These are phyloP conservation scores for Meyerozyma carpophila DNA, from an alignment of 1,139 yeast genomes.

Conservation along the genomic window DNA sequence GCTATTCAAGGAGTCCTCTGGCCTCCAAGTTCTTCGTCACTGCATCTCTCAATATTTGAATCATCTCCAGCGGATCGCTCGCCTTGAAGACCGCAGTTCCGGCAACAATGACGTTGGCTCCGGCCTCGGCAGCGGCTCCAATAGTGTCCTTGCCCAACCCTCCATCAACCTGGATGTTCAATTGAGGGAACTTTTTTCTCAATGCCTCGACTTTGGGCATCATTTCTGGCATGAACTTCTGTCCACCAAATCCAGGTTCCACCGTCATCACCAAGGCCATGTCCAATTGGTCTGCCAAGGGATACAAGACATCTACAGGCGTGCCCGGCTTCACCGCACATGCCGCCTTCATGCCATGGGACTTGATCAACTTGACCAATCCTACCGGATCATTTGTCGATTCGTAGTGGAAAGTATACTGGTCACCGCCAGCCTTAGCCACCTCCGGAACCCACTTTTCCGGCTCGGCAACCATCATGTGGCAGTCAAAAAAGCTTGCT, in stretches of 20 bases:
- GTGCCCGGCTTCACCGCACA: conserved; percentile 95
- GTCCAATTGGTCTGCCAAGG: conserved; percentile 72
- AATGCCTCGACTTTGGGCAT: conserved; percentile 88
- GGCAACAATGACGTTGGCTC: conserved; percentile 97
- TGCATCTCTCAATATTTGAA: conserved; percentile 56
- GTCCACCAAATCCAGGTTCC: conserved; percentile 99
- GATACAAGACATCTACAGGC: conserved; percentile 76
- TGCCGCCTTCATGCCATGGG: conserved; percentile 86
- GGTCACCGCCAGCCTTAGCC: conserved; percentile 94
- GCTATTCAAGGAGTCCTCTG: conserved; percentile 18
- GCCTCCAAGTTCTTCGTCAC: conserved; percentile 39
- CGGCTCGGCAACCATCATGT: conserved; percentile 97
- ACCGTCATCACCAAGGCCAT: conserved; percentile 97
- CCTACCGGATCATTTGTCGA: conserved; percentile 77
- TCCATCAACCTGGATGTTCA: conserved; percentile 95
- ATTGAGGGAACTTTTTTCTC: conserved; percentile 66
- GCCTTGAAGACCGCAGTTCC: conserved; percentile 94
- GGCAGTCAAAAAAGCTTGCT: conserved; percentile 79
- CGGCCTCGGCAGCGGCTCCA: conserved; percentile 83
- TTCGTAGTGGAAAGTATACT: conserved; percentile 94
- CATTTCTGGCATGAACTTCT: conserved; percentile 90
- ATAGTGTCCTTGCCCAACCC: conserved; percentile 86
- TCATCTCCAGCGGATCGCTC: conserved; percentile 67
- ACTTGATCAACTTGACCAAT: conserved; percentile 70
- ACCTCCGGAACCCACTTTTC: conserved; percentile 92